Evolutionary conservation across 306 rosid genomes (phyloP).

Genomic region (Vigna nakashimae): DNA sequence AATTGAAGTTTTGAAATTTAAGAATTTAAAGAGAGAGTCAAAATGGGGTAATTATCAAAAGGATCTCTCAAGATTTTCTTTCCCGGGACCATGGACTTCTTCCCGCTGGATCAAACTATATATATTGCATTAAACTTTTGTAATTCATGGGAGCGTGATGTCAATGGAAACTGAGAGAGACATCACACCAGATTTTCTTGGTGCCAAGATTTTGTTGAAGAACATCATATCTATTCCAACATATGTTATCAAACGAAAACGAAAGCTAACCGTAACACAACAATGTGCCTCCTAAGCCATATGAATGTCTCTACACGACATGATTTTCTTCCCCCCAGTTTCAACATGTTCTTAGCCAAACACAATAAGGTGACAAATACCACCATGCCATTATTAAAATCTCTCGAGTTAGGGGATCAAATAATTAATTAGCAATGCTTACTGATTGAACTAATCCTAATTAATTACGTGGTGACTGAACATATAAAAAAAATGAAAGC

Average conservation of each 20-base stretch:
- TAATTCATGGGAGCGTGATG: conserved; percentile 44
- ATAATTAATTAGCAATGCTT: conserved; percentile 40
- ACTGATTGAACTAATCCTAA: conserved; percentile 41
- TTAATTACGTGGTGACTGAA: conserved; percentile 28
- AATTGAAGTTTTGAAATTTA: conserved; percentile 15
- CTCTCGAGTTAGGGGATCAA: background rate
- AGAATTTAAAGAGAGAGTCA: conserved; percentile 46
- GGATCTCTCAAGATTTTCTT: conserved; percentile 61
- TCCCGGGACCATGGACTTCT: conserved; percentile 45
- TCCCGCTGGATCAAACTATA: conserved; percentile 24
- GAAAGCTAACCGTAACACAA: conserved; percentile 27
- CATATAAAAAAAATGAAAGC: conserved; percentile 18
- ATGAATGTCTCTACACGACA: conserved; percentile 27
- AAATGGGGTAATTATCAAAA: conserved; percentile 55
- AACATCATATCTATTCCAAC: conserved; percentile 26
- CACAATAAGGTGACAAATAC: conserved; percentile 41
- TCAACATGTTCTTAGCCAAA: conserved; percentile 36
- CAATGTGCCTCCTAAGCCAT: conserved; percentile 38
- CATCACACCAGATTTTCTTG: conserved; percentile 57
- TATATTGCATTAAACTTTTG: conserved; percentile 42
- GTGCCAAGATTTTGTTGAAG: conserved; percentile 47
- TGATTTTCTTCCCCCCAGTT: conserved; percentile 19
- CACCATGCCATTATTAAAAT: conserved; percentile 40
- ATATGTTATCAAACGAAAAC: conserved; percentile 50
- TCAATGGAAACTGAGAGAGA: conserved; percentile 50